Conservation (phyloP, 2,329 filamentous ascomycete genomes). For the Diplodia scrobiculata region DNA sequence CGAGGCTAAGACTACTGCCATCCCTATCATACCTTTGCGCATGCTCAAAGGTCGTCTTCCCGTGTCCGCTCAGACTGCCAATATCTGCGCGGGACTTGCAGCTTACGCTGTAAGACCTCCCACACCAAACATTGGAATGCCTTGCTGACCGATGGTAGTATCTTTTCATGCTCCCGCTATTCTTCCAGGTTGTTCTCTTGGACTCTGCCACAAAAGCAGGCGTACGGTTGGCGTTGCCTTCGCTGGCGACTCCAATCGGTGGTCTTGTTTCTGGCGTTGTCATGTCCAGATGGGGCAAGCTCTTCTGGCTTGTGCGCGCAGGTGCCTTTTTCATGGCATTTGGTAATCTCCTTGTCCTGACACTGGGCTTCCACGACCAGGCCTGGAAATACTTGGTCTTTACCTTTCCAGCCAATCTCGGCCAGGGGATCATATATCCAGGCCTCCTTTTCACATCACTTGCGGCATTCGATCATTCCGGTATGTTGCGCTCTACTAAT, state of each 20-base stretch:
- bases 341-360: slow-evolving; percentile 48
- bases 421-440: slow-evolving; percentile 53
- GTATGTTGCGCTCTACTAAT: slow-evolving; percentile 43
- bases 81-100: slow-evolving; percentile 62
- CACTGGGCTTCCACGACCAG: slow-evolving; percentile 47
- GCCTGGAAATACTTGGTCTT: slow-evolving; percentile 52
- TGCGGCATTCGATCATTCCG: slow-evolving; percentile 63
- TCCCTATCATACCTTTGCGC: slow-evolving; percentile 50
- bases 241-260: slow-evolving; percentile 50
- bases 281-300: slow-evolving; percentile 53
- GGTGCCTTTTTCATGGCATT: slow-evolving; percentile 50
- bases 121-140: too few species aligned
- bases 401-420: slow-evolving; percentile 51
- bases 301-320: slow-evolving; percentile 46
- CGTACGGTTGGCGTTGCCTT: slow-evolving; percentile 50
- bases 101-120: slow-evolving; percentile 59
- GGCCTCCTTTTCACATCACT: slow-evolving; percentile 62
- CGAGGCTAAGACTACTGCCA: slow-evolving; percentile 48
- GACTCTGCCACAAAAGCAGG: slow-evolving; percentile 52
- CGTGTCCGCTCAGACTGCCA: slow-evolving; percentile 59
- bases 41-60: slow-evolving; percentile 61
- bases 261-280: slow-evolving; percentile 50
- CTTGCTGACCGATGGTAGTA: slow-evolving; percentile 36
- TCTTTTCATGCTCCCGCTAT: slow-evolving; percentile 53
- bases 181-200: slow-evolving; percentile 70